phyloP scores from a whole-genome alignment of 2,329 filamentous ascomycete species.

The Hymenoscyphus albidus region DNA sequence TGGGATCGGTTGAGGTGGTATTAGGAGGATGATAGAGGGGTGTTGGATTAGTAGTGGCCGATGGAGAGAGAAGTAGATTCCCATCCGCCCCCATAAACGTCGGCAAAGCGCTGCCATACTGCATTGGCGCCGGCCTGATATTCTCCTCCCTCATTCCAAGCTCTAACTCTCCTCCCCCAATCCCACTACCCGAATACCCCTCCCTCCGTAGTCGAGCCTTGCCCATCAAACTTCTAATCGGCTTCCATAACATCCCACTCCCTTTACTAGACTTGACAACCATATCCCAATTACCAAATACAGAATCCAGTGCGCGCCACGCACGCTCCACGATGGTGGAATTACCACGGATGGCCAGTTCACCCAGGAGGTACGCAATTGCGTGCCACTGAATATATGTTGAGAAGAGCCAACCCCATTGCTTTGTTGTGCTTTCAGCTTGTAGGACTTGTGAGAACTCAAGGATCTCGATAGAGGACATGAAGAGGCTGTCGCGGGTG shows the following conservation, averaged over 20 bases:
- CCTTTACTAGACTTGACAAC: conserved; percentile 35
- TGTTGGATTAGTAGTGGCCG: neutral
- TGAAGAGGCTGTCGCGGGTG: conserved; percentile 37
- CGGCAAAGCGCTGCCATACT: neutral
- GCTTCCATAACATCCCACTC: conserved; percentile 59
- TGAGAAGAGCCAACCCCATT: conserved; percentile 41
- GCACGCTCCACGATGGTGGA: conserved; percentile 39
- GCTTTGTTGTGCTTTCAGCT: conserved; percentile 36
- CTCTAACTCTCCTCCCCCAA: conserved; percentile 6
- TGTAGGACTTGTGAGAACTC: conserved; percentile 41
- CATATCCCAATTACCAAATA: conserved; percentile 28
- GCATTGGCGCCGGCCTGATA: neutral
- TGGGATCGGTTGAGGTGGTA: neutral
- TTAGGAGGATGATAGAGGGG: neutral
- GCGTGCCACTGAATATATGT: conserved; percentile 44
- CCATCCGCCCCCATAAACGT: neutral
- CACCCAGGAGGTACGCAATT: conserved; percentile 41
- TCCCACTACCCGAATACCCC: conserved; percentile 40
- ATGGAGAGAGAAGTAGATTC: neutral
- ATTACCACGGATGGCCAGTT: conserved; percentile 37
- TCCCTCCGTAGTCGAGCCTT: conserved; percentile 53
- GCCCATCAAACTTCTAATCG: conserved; percentile 56
- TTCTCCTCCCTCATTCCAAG: conserved; percentile 11
- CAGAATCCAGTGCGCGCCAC: conserved; percentile 39
- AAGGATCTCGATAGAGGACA: conserved; percentile 39